Conservation (phyloP, 2,329 filamentous ascomycete genomes). For the Ascomycota sp. region DNA sequence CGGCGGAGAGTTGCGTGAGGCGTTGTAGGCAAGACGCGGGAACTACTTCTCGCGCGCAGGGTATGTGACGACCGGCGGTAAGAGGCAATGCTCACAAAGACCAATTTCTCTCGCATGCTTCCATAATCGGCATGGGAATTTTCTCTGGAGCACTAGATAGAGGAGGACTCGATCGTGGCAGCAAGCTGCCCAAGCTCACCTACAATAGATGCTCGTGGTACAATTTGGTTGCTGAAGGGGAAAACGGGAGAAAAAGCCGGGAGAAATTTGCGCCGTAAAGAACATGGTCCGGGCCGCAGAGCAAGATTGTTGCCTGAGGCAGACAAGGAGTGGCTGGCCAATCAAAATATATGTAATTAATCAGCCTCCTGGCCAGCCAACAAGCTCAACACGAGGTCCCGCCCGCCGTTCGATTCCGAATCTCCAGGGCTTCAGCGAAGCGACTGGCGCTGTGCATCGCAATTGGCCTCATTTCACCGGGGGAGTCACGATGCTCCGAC, state of each 20-base stretch:
- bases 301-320: constrained; percentile 15
- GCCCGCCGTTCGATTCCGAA: no score
- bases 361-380: constrained; percentile 13
- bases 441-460: constrained; percentile 12
- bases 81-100: constrained; percentile 42
- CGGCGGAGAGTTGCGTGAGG: no score
- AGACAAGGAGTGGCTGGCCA: constrained; percentile 10
- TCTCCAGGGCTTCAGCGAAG: no score
- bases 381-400: constrained; percentile 1
- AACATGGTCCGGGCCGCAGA: constrained; percentile 1
- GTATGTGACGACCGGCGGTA: constrained; percentile 52
- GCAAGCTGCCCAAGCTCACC: constrained; percentile 34
- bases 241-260: constrained; percentile 16
- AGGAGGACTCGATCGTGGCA: constrained; percentile 41
- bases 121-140: constrained; percentile 41
- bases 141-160: constrained; percentile 50
- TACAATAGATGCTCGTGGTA: constrained; percentile 51
- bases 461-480: constrained; percentile 11
- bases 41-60: background rate
- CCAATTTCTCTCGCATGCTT: constrained; percentile 39
- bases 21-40: no score
- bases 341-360: constrained; percentile 22
- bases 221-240: constrained; percentile 26
- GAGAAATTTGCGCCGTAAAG: constrained; percentile 5
- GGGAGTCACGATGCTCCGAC: constrained; percentile 46